A percentile compares a stretch with the other conserved stretches of the same genome.
These are phyloP conservation scores for Sphagnurus paluster DNA, from an alignment of 1,284 basidiomycete species.

Conservation along the genomic window DNA sequence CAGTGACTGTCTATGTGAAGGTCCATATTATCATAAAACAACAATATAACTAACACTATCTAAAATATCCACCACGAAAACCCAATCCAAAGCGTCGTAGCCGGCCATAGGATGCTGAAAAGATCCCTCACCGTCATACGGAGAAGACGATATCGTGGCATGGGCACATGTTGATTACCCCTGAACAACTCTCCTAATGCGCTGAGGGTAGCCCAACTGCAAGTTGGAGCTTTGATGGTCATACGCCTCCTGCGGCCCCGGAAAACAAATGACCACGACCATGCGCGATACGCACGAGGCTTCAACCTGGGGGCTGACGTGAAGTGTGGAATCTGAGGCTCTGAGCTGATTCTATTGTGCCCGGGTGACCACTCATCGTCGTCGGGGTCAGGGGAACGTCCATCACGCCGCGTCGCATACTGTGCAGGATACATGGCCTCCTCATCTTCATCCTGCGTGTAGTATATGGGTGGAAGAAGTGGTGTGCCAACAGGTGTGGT, in stretches of 20 bases:
- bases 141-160: slow-evolving; percentile 22
- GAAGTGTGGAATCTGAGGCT: slow-evolving; percentile 24
- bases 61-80: slow-evolving; percentile 39
- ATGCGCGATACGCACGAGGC: slow-evolving; percentile 19
- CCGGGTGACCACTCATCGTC: slow-evolving; percentile 34
- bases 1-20: slow-evolving; percentile 9
- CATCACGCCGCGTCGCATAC: slow-evolving; percentile 33
- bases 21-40: slow-evolving; percentile 5
- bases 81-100: slow-evolving; percentile 31
- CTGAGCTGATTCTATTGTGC: slow-evolving; percentile 16
- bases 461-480: slow-evolving; percentile 26
- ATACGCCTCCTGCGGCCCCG: slow-evolving; percentile 42
- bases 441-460: slow-evolving; percentile 36
- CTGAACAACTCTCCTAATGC: slow-evolving; percentile 19
- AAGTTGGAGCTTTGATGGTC: slow-evolving; percentile 34
- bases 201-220: slow-evolving; percentile 13
- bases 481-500: slow-evolving; percentile 35
- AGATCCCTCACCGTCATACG: slow-evolving; percentile 30
- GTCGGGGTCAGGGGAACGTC: slow-evolving; percentile 23
- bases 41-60: slow-evolving; percentile 12
- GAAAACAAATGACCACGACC: slow-evolving; percentile 44
- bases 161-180: slow-evolving; percentile 20
- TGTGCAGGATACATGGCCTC: slow-evolving; percentile 40
- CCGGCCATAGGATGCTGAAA: slow-evolving; percentile 34
- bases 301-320: slow-evolving; percentile 24